phyloP scores from a whole-genome alignment of 2,329 filamentous ascomycete species.

The Ceratocystis huliohia region DNA sequence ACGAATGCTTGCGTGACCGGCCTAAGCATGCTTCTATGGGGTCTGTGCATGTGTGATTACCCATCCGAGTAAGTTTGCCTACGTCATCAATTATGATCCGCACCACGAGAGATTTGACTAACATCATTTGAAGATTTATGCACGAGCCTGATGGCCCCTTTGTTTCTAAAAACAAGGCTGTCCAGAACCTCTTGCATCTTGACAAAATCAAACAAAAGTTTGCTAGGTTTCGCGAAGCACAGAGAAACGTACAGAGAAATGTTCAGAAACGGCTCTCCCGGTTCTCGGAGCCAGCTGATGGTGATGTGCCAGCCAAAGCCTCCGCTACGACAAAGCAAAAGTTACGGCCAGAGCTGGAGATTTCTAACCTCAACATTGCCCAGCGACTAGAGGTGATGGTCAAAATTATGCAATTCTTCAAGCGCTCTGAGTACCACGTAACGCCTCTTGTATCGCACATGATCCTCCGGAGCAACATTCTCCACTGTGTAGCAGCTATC shows the following conservation, averaged over 20 bases:
- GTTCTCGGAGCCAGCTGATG: neutral
- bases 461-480: conserved; percentile 4
- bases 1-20: neutral
- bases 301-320: neutral
- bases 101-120: neutral
- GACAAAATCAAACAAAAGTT: neutral
- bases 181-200: neutral
- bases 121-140: neutral
- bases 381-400: conserved; percentile 1
- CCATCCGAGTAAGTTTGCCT: neutral
- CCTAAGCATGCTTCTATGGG: conserved; percentile 8
- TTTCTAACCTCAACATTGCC: neutral
- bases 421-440: neutral
- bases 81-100: neutral
- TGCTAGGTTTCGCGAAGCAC: neutral
- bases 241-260: neutral
- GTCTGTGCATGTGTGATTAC: neutral
- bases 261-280: conserved; percentile 1
- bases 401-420: conserved; percentile 5
- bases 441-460: conserved; percentile 4
- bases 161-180: neutral
- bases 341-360: neutral
- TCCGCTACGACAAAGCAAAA: neutral
- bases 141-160: neutral
- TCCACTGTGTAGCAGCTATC: conserved; percentile 7